Evolutionary conservation across 2,329 filamentous ascomycete genomes (phyloP), one percentile per base, ranked within the genome.

Genomic region (Fusarium falciforme): DNA sequence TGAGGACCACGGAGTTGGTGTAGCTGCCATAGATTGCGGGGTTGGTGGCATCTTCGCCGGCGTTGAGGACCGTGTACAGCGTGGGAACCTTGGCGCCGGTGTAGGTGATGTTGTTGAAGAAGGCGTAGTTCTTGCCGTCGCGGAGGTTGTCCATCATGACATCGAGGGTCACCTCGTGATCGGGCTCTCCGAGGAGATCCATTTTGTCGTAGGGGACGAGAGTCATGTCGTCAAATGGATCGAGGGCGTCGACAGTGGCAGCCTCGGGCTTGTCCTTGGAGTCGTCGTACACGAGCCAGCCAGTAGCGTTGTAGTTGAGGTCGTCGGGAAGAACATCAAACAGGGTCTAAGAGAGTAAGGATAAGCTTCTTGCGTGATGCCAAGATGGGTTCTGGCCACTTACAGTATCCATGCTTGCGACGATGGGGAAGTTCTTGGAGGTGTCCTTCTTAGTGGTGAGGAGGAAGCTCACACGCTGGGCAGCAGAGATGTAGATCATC

Each of bases 71-170:
- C 1, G 93, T 94, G 85, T 95, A 97, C 0, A 97, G 86, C 0
- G 92, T 91, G 0, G 94, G 95, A 0, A 97, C 94, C 79, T 94
- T 93, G 57, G 93, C 93, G 0, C 82, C 65, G 4, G 89, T 88
- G 81, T 95, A 97, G 49, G 93, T 94, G 73, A 94, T 89, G 81
- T 93, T 91, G 85, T 96, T 95, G 84, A 93, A 90, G 83, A 91
- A 91, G 71, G 90, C 91, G 72, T 86, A 86, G 78, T 86, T 87
- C 61, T 87, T 87, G 16, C 92, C 92, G 70, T 94, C 87, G 25
- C 85, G 85, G 7, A 92, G 85, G 64, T 90, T 89, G 73, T 88
- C 85, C 85, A 90, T 90, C 82, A 89, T 90, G 38, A 93, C 87
- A 74, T 89, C 86, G 3, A 96, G 86, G 42, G 88, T 87, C 57